Base-by-base conservation (phyloP, 257 asterid species). In the Rauvolfia tetraphylla region DNA sequence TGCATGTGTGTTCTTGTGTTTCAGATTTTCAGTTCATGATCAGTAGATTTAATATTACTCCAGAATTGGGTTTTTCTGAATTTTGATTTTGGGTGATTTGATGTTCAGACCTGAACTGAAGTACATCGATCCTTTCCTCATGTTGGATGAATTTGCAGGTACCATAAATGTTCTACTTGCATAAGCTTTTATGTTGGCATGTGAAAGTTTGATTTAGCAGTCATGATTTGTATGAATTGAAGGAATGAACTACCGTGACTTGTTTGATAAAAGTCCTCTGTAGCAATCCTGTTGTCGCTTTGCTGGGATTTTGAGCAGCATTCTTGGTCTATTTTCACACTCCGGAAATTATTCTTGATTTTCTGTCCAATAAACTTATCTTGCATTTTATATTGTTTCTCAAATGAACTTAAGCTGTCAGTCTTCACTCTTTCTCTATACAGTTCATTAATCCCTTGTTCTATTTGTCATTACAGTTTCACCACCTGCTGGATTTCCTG, bases 401-500 rank as follows among this genome's bases (percentile, higher is more conserved):
- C 2, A 25, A 62, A 18, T 8, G n/a, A 66, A 66, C 5, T 34
- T 66, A 18, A 8, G 49, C 46, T 66, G 34, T 36, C 27, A 17
- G 4, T 69, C 4, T 18, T 41, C 18, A 11, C 20, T 7, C 23
- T 62, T 31, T 33, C 34, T 62, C 69, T 33, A 11, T 4, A 62
- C 22, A 5, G 48, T 65, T 31, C 33, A 5, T 46, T 65, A n/a
- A 48, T 9, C 2, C 17, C 7, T 4, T n/a, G 23, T 68, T 57
- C 38, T 53, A 23, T 83, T 44, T 57, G 65, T 70, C 69, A 8
- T 73, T 76, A 23, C 92, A 95, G 98, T 95, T 81, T 68, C 96
- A 39, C 91, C 97, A 15, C 97, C 98, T 66, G 98, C 95, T 70
- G 98, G 98, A 83, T 95, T 95, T 77, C 98, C 98, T 20, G 98